These are phyloP conservation scores for Cucurbita ficifolia DNA, from an alignment of 306 rosid genomes.

Conservation along the genomic window DNA sequence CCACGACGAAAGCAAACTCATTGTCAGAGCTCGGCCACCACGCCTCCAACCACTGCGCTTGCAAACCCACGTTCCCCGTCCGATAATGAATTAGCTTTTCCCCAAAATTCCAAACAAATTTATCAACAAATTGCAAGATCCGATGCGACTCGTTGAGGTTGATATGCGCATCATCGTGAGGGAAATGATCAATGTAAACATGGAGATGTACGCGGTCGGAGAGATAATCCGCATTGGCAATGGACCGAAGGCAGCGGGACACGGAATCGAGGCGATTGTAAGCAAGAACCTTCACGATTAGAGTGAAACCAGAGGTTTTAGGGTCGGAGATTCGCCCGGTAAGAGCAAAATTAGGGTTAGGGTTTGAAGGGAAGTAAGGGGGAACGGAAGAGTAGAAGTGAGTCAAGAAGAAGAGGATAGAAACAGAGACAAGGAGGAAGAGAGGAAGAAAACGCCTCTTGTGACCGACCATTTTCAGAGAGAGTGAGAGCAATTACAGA, in stretches of 20 bases:
- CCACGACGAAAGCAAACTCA: conserved; percentile 72
- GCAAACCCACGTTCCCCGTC: conserved; percentile 65
- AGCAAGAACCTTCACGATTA: conserved; percentile 63
- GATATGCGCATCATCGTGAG: conserved; percentile 12
- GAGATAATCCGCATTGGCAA: conserved; percentile 71
- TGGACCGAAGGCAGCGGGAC: conserved; percentile 75
- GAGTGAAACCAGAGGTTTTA: conserved; percentile 26
- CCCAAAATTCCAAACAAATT: conserved; percentile 62
- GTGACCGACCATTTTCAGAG: conserved; percentile 42
- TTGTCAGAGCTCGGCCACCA: conserved; percentile 89
- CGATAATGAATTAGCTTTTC: conserved; percentile 68
- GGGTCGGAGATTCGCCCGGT: conserved; percentile 5
- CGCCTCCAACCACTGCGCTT: conserved; percentile 97
- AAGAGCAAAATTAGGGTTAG: conserved; percentile 27
- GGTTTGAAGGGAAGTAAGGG: conserved; percentile 8
- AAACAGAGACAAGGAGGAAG: conserved; percentile 24
- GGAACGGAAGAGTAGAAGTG: conserved; percentile 14
- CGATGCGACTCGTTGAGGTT: conserved; percentile 36
- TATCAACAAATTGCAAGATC: conserved; percentile 53
- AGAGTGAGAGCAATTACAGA: not conserved
- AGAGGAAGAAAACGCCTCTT: conserved; percentile 50
- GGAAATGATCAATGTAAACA: conserved; percentile 53
- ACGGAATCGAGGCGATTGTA: conserved; percentile 62
- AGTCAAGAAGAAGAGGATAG: conserved; percentile 22
- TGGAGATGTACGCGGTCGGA: conserved; percentile 66